Base-by-base conservation (phyloP, 1,284 basidiomycete species). In the Cyathus olla region DNA sequence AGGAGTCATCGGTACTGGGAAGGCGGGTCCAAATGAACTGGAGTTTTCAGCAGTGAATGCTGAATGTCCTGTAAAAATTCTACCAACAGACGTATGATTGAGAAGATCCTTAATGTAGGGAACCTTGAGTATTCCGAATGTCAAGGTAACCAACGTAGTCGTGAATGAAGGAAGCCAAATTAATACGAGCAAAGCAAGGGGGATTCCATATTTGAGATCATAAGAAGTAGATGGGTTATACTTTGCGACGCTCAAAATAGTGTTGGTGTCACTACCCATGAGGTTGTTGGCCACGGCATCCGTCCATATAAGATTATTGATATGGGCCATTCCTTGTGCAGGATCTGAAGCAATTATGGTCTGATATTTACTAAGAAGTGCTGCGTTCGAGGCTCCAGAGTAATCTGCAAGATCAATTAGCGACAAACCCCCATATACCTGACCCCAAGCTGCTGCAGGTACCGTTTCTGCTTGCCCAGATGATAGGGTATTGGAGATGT, bases 201-300 rank as follows among this genome's bases (percentile, higher is more conserved):
- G 68, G 9, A 67, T 62, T 31, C 62, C 62, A 31, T 64, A 67
- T 21, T 50, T 57, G 31, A 67, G 27, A 39, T 69, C 58, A 19
- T 67, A 64, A 10, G 58, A 47, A 27, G 66, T 29, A 8, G 64
- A 37, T 2, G 54, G 44, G 9, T 63, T 50, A 26, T 60, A 55
- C 28, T 60, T 47, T 10, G 48, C 50, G 21, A 63, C 61, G 19
- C 55, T 35, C 24, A 67, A 31, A 2, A 35, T 47, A 17, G 50
- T 42, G 47, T 57, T 55, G 2, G 57, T 55, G 24, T 52, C 59
- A 15, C 55, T 65, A 1, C 66, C 66, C 13, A 68, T 24, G 31
- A 69, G 10, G 40, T 61, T 70, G 39, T 66, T 68, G 19, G 68
- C 68, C 44, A 68, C 57, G n/a, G 68, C 57, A 48, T 70, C 66